Evolutionary conservation across 257 asterid genomes (phyloP).

Genomic region (Paulownia fortunei): DNA sequence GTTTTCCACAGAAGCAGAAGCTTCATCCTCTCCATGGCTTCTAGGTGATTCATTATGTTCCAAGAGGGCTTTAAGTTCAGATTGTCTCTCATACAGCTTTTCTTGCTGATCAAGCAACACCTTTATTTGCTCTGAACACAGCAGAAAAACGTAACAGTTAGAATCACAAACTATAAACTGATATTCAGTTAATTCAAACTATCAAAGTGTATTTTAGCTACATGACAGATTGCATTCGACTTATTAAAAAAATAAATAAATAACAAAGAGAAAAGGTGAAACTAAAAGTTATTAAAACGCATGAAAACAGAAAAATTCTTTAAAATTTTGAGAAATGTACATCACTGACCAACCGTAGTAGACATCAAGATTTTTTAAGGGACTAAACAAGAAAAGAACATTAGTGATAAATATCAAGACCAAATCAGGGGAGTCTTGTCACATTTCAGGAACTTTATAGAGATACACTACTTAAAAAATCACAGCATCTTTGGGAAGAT

Average conservation of each 20-base stretch:
- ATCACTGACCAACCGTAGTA: neutral
- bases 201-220: neutral
- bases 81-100: constrained; percentile 65
- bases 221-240: neutral
- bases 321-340: neutral
- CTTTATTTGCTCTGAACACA: constrained; percentile 72
- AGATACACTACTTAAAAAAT: neutral
- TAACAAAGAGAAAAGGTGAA: neutral
- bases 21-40: constrained; percentile 52
- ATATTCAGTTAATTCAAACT: neutral
- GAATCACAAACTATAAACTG: constrained; percentile 15
- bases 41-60: constrained; percentile 64
- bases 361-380: neutral
- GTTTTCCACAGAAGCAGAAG: constrained; percentile 63
- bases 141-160: constrained; percentile 5
- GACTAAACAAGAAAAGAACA: neutral
- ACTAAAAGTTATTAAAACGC: neutral
- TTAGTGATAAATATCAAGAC: neutral
- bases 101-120: constrained; percentile 82
- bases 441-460: neutral
- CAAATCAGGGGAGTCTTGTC: neutral
- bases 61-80: constrained; percentile 77
- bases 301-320: neutral
- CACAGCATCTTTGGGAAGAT: neutral
- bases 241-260: neutral